These are phyloP conservation scores for Pseudonitzschia multiseries DNA, from an alignment of 108 stramenopile genomes.

Conservation along the genomic window DNA sequence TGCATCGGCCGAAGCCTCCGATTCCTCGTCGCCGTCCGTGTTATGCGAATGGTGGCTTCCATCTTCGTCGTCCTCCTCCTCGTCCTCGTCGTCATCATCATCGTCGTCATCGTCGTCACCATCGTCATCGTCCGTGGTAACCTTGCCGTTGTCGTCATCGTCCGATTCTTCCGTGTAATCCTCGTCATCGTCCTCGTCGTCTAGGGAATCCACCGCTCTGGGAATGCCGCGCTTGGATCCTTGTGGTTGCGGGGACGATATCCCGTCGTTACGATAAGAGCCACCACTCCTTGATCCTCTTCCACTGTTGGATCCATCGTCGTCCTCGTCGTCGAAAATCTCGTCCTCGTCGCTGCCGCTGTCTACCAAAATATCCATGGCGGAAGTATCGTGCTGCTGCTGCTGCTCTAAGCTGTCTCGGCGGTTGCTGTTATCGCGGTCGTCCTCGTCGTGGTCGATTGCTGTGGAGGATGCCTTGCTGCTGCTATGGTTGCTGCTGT, in stretches of 20 bases:
- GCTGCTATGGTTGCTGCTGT: conserved; percentile 6
- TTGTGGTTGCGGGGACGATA: not conserved
- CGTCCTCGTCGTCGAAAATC: conserved; percentile 46
- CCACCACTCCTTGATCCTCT: not conserved
- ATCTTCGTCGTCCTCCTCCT: conserved; percentile 28
- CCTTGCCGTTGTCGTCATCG: conserved; percentile 14
- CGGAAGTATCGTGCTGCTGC: conserved; percentile 5
- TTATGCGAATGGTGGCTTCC: conserved; percentile 5
- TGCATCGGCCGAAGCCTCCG: conserved; percentile 26
- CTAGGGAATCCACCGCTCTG: conserved; percentile 17
- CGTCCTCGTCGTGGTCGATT: not conserved
- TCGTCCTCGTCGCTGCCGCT: conserved; percentile 46
- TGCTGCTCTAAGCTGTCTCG: not conserved
- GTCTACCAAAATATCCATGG: conserved; percentile 33
- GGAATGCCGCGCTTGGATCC: conserved; percentile 14
- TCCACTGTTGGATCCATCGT: conserved; percentile 24
- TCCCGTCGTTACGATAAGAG: conserved; percentile 15
- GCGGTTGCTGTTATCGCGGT: not conserved
- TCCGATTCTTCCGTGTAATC: conserved; percentile 23
- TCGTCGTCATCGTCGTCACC: conserved; percentile 17
- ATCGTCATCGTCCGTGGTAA: conserved; percentile 22
- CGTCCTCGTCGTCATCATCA: not conserved
- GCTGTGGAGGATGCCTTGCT: not conserved
- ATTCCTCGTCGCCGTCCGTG: conserved; percentile 19
- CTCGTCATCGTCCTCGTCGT: conserved; percentile 32